These are phyloP conservation scores for Quillaja saponaria DNA, from an alignment of 306 rosid species.

Conservation along the genomic window DNA sequence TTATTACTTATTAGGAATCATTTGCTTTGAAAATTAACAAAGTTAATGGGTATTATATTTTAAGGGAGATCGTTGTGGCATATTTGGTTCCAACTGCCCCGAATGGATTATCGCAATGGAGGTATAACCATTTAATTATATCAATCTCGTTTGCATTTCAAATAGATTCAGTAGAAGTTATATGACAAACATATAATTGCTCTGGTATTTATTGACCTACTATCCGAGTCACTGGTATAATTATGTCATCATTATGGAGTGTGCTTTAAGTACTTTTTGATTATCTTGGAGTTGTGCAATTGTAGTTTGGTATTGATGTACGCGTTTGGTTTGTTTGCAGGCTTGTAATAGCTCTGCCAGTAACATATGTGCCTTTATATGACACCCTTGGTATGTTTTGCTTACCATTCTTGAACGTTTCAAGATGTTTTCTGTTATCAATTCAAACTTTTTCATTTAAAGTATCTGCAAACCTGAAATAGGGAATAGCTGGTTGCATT, in stretches of 20 bases:
- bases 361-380: conserved; percentile 77
- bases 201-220: background rate
- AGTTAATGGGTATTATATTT: conserved; percentile 13
- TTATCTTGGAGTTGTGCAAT: too few relatives aligned
- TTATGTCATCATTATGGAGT: too few relatives aligned
- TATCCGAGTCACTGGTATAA: too few relatives aligned
- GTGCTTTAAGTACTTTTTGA: too few relatives aligned
- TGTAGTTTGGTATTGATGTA: too few relatives aligned
- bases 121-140: conserved; percentile 41
- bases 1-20: background rate
- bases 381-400: conserved; percentile 74
- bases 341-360: conserved; percentile 75
- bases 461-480: background rate
- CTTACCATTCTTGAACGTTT: conserved; percentile 16
- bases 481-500: conserved; percentile 5
- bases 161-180: background rate
- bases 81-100: conserved; percentile 78
- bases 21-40: conserved; percentile 4
- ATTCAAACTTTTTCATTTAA: background rate
- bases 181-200: background rate
- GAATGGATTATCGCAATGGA: conserved; percentile 89
- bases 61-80: conserved; percentile 89
- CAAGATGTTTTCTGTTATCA: conserved; percentile 11
- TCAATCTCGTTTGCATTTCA: conserved; percentile 3
- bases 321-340: too few relatives aligned